Evolutionary conservation across 805 yeast species (phyloP).

Genomic region (Ogataea chonburiensis): DNA sequence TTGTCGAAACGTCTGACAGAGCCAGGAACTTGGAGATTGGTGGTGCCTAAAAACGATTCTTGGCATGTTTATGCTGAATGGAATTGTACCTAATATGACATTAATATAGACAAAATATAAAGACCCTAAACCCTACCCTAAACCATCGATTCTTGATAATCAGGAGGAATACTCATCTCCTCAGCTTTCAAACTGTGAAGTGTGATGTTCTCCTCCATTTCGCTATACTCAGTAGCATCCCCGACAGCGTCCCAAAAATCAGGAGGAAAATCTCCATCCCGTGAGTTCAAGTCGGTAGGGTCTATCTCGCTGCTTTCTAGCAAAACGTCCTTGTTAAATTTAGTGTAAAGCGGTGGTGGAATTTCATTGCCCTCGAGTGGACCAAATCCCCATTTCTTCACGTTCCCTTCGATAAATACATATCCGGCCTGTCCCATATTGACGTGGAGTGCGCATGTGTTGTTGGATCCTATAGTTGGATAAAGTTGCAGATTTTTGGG

Average conservation of each 20-base stretch:
- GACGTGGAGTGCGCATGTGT: conserved; percentile 79
- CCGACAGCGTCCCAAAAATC: conserved; percentile 47
- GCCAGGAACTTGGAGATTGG: conserved; percentile 78
- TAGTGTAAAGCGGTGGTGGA: conserved; percentile 92
- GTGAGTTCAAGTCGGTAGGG: conserved; percentile 42
- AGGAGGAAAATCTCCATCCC: conserved; percentile 52
- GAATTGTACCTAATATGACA: conserved; percentile 36
- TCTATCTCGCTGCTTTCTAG: conserved; percentile 60
- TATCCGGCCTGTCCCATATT: conserved; percentile 91
- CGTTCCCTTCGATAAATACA: conserved; percentile 89
- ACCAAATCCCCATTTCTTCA: conserved; percentile 95
- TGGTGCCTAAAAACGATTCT: conserved; percentile 74
- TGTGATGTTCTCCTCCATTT: conserved; percentile 35
- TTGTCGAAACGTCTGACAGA: conserved; percentile 63
- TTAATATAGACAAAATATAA: conserved; percentile 3
- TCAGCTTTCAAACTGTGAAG: conserved; percentile 25
- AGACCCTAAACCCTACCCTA: too few species aligned
- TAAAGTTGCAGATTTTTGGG: conserved; percentile 69
- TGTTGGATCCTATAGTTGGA: conserved; percentile 88
- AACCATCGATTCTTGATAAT: too few species aligned
- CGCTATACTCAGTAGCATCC: conserved; percentile 32
- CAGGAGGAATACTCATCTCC: conserved; percentile 3
- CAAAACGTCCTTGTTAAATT: conserved; percentile 73
- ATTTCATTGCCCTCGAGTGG: conserved; percentile 83
- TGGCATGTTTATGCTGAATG: conserved; percentile 94